These are phyloP conservation scores for Verticillium tricorpus DNA, from an alignment of 2,329 filamentous ascomycete species.

Conservation along the genomic window DNA sequence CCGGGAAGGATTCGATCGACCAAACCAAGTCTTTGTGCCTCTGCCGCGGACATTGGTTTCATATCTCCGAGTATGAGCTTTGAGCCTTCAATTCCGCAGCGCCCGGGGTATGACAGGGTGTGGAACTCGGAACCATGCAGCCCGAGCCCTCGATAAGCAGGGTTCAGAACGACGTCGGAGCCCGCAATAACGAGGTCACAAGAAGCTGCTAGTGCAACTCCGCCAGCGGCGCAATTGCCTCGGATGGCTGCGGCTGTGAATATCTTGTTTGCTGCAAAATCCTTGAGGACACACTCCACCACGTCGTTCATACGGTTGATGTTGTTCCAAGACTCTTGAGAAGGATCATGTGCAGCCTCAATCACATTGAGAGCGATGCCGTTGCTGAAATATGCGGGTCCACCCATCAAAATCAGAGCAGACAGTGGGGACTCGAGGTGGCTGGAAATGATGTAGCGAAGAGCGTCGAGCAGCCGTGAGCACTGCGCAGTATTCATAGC, in stretches of 20 bases:
- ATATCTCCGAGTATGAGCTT: too few species aligned
- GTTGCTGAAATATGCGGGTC: conserved; percentile 34
- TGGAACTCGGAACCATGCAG: conserved; percentile 34
- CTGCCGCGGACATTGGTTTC: conserved; percentile 25
- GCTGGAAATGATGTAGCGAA: conserved; percentile 26
- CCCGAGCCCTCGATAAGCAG: conserved; percentile 31
- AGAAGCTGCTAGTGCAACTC: conserved; percentile 33
- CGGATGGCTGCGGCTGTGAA: conserved; percentile 31
- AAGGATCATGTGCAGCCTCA: conserved; percentile 29
- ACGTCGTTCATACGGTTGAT: conserved; percentile 39
- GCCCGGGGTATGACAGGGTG: too few species aligned
- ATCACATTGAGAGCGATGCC: conserved; percentile 38
- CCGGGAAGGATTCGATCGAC: conserved; percentile 32
- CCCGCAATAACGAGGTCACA: conserved; percentile 31
- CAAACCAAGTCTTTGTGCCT: conserved; percentile 30
- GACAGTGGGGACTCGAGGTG: conserved; percentile 21
- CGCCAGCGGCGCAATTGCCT: conserved; percentile 36
- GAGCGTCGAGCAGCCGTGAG: conserved; percentile 26
- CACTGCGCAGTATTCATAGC: conserved; percentile 37
- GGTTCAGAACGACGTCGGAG: conserved; percentile 32
- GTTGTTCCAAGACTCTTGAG: conserved; percentile 34
- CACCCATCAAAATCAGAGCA: conserved; percentile 33
- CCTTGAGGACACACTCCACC: conserved; percentile 29
- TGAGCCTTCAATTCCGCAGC: too few species aligned
- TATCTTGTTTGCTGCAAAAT: conserved; percentile 28